Evolutionary conservation across 2,329 filamentous ascomycete species (phyloP), one percentile per base, ranked within the genome.

Genomic region (Phoma sp.): DNA sequence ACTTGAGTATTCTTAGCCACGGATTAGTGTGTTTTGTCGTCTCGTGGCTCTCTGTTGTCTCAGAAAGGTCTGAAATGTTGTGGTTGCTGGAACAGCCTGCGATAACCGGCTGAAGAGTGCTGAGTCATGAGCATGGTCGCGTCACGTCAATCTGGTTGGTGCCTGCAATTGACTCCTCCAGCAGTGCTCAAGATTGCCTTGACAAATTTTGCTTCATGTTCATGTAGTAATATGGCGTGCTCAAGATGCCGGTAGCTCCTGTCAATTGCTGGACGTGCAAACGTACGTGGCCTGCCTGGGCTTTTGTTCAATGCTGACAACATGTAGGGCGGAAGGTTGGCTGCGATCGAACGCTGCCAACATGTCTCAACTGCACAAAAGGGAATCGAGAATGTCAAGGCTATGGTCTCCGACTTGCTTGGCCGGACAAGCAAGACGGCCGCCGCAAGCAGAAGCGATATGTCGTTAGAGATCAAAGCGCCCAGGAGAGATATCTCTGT

Each of bases 361-460:
- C 63, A 22, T 81, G 79, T 66, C 68, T 73, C 41, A 80, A 80
- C 60, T 82, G 79, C 58, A 66, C 68, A 11, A 71, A 75, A 22
- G 76, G 78, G 2, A 72, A 73, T 14, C 72, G 79, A 55, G 51
- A 68, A 53, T 81, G 79, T 60, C 54, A 75, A 48, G 78, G 79
- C 37, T 82, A 81, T 57, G 77, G 74, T 4, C 64, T 80, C 35
- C 78, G 78, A 36, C 75, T 82, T 4, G 71, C 75, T 5, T 82
- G 79, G 79, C 78, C 79, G 7, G 79, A 80, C 57, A 75, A 76
- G 48, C 70, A 72, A n/a, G 78, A 81, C 55, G 78, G 79, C 8
- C 69, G 79, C 36, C 74, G 78, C 38, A 72, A 72, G 57, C 67
- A 70, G 47, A 69, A 69, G 52, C 63, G 64, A 37, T 77, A 74